Conservation (phyloP, 768 basidiomycete species). For the Cystobasidium ongulense region DNA sequence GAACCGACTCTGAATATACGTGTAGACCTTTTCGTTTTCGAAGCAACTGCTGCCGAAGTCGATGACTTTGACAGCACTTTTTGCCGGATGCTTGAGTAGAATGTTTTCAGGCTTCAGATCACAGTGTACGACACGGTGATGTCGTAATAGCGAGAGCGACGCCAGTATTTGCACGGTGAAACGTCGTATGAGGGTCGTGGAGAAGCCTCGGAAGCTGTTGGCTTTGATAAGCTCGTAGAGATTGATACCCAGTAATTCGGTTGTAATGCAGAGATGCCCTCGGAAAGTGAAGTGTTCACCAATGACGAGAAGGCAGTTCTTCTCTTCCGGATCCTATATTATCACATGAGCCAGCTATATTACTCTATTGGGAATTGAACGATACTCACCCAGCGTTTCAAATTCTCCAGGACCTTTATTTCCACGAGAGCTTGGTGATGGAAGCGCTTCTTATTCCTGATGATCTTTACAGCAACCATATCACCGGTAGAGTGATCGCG, state of each 20-base stretch:
- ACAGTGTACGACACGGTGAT: slow-evolving; percentile 96
- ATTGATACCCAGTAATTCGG: slow-evolving; percentile 95
- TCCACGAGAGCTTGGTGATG: slow-evolving; percentile 98
- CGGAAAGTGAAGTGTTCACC: slow-evolving; percentile 98
- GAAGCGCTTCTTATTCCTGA: slow-evolving; percentile 97
- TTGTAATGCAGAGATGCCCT: slow-evolving; percentile 93
- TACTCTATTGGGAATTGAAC: background rate
- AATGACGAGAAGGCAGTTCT: slow-evolving; percentile 96
- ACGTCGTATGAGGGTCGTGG: slow-evolving; percentile 83
- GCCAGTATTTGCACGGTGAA: slow-evolving; percentile 93
- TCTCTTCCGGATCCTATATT: slow-evolving; percentile 81
- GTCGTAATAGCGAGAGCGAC: slow-evolving; percentile 84
- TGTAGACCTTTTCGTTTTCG: slow-evolving; percentile 98
- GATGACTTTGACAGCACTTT: slow-evolving; percentile 94
- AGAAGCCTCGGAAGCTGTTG: slow-evolving; percentile 96
- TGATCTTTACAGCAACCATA: slow-evolving; percentile 98
- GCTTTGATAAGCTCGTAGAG: slow-evolving; percentile 98
- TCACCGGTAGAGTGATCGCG: slow-evolving; percentile 89
- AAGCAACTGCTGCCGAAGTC: slow-evolving; percentile 98
- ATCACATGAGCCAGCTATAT: background rate
- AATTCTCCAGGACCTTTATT: slow-evolving; percentile 92
- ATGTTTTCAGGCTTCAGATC: slow-evolving; percentile 99
- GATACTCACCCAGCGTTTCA: slow-evolving; percentile 86
- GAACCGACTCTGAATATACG: slow-evolving; percentile 98
- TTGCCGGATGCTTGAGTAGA: slow-evolving; percentile 82